Evolutionary conservation across 2,329 filamentous ascomycete species (phyloP).

Genomic region (Colletotrichum spaethianum): DNA sequence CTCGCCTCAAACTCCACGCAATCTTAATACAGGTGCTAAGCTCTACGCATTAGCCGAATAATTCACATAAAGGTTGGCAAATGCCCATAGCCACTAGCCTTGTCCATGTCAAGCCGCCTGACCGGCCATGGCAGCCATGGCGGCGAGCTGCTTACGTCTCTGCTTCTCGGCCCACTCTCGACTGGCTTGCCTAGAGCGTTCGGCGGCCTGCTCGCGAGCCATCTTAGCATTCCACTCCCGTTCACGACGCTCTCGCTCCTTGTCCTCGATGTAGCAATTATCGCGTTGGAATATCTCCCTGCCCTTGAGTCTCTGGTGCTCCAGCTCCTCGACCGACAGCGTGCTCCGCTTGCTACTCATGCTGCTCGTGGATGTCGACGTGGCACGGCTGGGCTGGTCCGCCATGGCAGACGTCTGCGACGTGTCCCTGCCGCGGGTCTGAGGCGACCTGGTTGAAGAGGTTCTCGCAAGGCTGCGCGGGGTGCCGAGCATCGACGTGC

Average conservation of each 20-base stretch:
- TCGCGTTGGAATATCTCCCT: conserved; percentile 69
- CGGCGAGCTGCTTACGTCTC: conserved; percentile 54
- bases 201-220: conserved; percentile 73
- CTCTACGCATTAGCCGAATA: conserved; percentile 9
- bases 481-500: conserved; percentile 39
- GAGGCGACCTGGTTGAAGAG: conserved; percentile 27
- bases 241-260: conserved; percentile 67
- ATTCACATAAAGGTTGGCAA: conserved; percentile 5
- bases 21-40: conserved; percentile 2
- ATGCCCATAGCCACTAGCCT: background rate
- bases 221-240: conserved; percentile 67
- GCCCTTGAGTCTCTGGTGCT: conserved; percentile 66
- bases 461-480: conserved; percentile 25
- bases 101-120: conserved; percentile 6
- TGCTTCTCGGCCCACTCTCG: conserved; percentile 75
- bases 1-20: conserved; percentile 12
- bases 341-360: conserved; percentile 61
- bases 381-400: conserved; percentile 52
- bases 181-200: conserved; percentile 71
- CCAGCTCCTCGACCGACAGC: conserved; percentile 65
- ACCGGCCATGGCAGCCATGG: conserved; percentile 9
- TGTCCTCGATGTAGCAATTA: conserved; percentile 61
- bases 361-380: conserved; percentile 63
- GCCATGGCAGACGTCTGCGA: conserved; percentile 1
- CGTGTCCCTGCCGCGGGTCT: conserved; percentile 33